Conservation (phyloP, 805 yeast species). For the Tetrapisispora namnaoensis region DNA sequence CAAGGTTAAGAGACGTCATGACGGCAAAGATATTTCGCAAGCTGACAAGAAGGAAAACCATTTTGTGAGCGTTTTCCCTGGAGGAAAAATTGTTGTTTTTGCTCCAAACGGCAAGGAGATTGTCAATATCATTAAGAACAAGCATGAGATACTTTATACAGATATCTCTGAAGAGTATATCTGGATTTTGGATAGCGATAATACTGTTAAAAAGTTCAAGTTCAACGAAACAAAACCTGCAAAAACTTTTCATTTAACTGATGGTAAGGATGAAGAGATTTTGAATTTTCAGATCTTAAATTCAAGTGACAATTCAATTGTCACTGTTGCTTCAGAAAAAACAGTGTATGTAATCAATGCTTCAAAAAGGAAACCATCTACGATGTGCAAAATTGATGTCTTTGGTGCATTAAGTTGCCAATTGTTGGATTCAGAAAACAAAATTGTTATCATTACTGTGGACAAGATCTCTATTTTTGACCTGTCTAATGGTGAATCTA, state of each 20-base stretch:
- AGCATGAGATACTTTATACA: constrained; percentile 29
- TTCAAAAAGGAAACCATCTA: constrained; percentile 27
- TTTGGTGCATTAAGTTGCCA: constrained; percentile 12
- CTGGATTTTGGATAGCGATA: constrained; percentile 28
- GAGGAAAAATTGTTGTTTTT: constrained; percentile 26
- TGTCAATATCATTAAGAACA: constrained; percentile 29
- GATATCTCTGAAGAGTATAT: constrained; percentile 28
- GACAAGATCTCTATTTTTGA: constrained; percentile 14
- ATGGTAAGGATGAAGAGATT: constrained; percentile 26
- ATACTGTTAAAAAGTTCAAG: constrained; percentile 26
- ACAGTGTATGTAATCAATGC: constrained; percentile 62
- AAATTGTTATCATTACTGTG: constrained; percentile 15
- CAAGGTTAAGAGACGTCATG: constrained; percentile 17
- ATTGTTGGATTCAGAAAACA: constrained; percentile 14
- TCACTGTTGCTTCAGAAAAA: constrained; percentile 25
- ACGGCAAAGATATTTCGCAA: constrained; percentile 7
- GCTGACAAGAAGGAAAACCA: constrained; percentile 12
- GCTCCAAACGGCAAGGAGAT: constrained; percentile 29
- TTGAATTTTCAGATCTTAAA: constrained; percentile 21
- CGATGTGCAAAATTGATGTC: constrained; percentile 16
- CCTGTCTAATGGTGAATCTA: constrained; percentile 8
- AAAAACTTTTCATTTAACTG: constrained; percentile 28
- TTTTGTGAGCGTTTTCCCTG: constrained; percentile 23
- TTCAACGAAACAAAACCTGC: constrained; percentile 27
- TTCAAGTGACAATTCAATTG: constrained; percentile 12